These are phyloP conservation scores for Coemansia sp. DNA, from an alignment of 192 early-diverging fungal species.

Conservation along the genomic window DNA sequence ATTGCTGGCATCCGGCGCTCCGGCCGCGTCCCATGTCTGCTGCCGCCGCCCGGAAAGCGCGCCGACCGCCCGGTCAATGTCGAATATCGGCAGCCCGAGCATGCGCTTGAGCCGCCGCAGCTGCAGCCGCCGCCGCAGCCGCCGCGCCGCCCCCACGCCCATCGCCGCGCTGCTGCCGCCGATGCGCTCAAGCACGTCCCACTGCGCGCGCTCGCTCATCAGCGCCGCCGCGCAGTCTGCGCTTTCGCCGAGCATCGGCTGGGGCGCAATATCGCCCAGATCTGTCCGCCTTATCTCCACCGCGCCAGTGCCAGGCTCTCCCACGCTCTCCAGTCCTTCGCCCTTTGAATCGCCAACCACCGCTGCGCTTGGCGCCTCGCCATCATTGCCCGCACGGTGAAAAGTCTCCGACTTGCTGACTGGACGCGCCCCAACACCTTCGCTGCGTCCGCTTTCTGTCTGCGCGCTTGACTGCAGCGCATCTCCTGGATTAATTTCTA, in stretches of 20 bases:
- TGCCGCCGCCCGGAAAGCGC: slow-evolving; percentile 16
- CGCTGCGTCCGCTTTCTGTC: not conserved
- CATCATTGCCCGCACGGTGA: not conserved
- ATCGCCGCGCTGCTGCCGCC: slow-evolving; percentile 7
- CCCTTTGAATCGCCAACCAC: too few relatives aligned
- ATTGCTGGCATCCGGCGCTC: not conserved
- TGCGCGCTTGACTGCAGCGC: too few relatives aligned
- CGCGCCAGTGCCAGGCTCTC: not conserved
- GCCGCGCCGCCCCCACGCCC: slow-evolving; percentile 6
- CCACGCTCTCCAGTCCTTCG: not conserved
- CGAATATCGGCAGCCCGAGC: slow-evolving; percentile 59
- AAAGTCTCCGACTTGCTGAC: not conserved
- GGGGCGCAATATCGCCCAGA: not conserved
- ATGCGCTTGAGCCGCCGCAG: slow-evolving; percentile 60
- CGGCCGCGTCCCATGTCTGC: slow-evolving; percentile 9
- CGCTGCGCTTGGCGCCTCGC: not conserved
- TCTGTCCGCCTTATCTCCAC: not conserved
- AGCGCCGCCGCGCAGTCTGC: not conserved
- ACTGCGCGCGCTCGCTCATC: slow-evolving; percentile 32
- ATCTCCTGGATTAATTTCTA: too few relatives aligned
- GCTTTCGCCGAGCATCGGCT: slow-evolving; percentile 6
- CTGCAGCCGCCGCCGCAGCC: slow-evolving; percentile 39
- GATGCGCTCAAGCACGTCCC: slow-evolving; percentile 30
- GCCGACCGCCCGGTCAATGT: slow-evolving; percentile 59
- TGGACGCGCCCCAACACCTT: not conserved